Conservation (phyloP, 2,329 filamentous ascomycete genomes). For the Colletotrichum tanaceti region DNA sequence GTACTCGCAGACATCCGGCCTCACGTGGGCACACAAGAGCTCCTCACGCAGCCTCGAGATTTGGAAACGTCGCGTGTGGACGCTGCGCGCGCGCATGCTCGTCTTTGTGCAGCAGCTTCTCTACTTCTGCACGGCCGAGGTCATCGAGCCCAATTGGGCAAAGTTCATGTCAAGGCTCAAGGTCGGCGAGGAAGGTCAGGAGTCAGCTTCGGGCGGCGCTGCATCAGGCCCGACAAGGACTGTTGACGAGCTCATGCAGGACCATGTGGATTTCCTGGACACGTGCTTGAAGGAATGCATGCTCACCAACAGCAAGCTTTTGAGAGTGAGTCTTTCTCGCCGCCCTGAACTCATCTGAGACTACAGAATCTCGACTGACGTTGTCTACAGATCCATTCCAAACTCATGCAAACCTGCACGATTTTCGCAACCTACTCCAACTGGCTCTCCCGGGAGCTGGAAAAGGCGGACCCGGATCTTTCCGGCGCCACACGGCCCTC, state of each 20-base stretch:
- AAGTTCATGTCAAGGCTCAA: conserved; percentile 89
- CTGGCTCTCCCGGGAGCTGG: conserved; percentile 85
- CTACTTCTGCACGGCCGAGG: conserved; percentile 96
- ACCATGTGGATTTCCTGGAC: conserved; percentile 97
- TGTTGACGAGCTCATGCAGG: conserved; percentile 98
- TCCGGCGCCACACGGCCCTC: conserved; percentile 66
- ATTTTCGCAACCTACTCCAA: conserved; percentile 93
- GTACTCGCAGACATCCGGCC: conserved; percentile 86
- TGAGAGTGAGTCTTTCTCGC: conserved; percentile 72
- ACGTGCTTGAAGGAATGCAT: conserved; percentile 99
- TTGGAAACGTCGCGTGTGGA: conserved; percentile 95
- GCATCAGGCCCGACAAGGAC: conserved; percentile 68
- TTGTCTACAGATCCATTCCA: conserved; percentile 84
- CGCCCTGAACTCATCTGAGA: neutral
- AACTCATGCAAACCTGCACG: conserved; percentile 94
- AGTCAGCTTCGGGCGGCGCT: conserved; percentile 42
- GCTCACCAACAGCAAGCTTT: conserved; percentile 94
- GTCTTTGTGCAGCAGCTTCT: conserved; percentile 96
- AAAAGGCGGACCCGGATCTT: conserved; percentile 85
- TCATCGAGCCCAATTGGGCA: conserved; percentile 98
- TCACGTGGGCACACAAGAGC: conserved; percentile 85
- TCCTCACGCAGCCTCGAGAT: conserved; percentile 80
- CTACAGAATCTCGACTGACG: conserved; percentile 40
- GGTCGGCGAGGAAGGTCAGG: conserved; percentile 61
- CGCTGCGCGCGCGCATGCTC: conserved; percentile 90